Conservation (phyloP, 768 basidiomycete species). For the Tricholoma terreum region DNA sequence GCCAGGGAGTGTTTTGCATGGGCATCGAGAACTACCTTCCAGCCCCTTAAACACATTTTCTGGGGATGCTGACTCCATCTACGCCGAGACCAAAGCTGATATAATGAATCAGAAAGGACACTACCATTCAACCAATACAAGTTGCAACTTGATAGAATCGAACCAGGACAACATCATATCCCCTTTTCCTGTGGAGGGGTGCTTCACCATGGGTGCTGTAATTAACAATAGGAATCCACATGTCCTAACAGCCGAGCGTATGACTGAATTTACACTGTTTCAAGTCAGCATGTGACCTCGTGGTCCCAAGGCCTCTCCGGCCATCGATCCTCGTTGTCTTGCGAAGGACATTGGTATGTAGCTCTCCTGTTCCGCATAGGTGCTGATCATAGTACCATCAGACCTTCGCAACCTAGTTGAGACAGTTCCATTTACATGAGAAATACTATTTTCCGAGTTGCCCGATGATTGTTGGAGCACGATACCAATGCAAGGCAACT, state of each 20-base stretch:
- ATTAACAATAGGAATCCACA: constrained; percentile 40
- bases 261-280: not conserved
- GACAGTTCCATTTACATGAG: constrained; percentile 16
- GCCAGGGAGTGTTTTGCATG: constrained; percentile 12
- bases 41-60: constrained; percentile 15
- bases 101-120: constrained; percentile 3
- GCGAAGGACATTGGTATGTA: constrained; percentile 37
- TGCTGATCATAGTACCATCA: not conserved
- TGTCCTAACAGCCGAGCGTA: not conserved
- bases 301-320: constrained; percentile 33
- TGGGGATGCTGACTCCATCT: constrained; percentile 10
- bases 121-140: constrained; percentile 13
- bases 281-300: constrained; percentile 26
- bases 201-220: constrained; percentile 34
- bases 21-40: constrained; percentile 14
- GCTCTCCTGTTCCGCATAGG: not conserved
- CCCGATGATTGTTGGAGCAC: too few species aligned
- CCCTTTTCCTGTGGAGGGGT: constrained; percentile 38
- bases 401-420: constrained; percentile 16
- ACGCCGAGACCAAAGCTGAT: constrained; percentile 5
- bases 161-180: constrained; percentile 24
- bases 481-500: too few species aligned
- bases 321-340: constrained; percentile 41
- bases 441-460: too few species aligned
- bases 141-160: constrained; percentile 23